Evolutionary conservation across 495 filamentous ascomycete genomes (phyloP).

Genomic region (Mycothermus thermophilus): DNA sequence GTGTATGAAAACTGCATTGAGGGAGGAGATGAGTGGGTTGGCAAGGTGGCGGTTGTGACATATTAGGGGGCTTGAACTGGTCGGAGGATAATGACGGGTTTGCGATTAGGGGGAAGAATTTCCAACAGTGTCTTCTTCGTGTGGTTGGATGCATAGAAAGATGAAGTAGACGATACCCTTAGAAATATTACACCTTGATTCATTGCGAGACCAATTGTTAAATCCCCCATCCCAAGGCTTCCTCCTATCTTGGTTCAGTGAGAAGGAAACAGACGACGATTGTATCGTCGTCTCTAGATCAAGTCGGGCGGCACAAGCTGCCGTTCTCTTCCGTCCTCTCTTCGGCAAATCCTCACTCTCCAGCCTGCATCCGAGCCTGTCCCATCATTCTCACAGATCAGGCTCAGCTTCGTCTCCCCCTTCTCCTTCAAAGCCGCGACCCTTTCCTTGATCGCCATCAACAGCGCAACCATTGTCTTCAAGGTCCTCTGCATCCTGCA

Average conservation of each 20-base stretch:
- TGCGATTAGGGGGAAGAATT: too few species aligned
- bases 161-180: too few species aligned
- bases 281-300: too few species aligned
- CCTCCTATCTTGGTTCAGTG: too few species aligned
- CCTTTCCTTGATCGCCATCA: slow-evolving; percentile 4
- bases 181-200: too few species aligned
- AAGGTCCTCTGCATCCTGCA: slow-evolving; percentile 2
- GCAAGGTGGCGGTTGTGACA: slow-evolving; percentile 15
- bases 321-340: not conserved
- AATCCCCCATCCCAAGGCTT: too few species aligned
- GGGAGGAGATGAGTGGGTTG: slow-evolving; percentile 6
- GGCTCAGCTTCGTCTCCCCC: slow-evolving; percentile 2
- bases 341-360: slow-evolving; percentile 4
- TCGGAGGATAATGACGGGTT: too few species aligned
- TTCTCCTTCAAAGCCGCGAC: not conserved
- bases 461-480: slow-evolving; percentile 6
- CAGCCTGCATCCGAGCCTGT: not conserved
- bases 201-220: too few species aligned
- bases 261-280: too few species aligned
- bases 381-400: slow-evolving; percentile 10
- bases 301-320: slow-evolving; percentile 4
- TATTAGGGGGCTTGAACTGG: slow-evolving; percentile 6
- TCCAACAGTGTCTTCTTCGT: too few species aligned
- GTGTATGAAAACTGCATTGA: slow-evolving; percentile 16
- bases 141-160: too few species aligned